Evolutionary conservation across 768 basidiomycete species (phyloP).

Genomic region (Rhodosporidiobolus odoratus): DNA sequence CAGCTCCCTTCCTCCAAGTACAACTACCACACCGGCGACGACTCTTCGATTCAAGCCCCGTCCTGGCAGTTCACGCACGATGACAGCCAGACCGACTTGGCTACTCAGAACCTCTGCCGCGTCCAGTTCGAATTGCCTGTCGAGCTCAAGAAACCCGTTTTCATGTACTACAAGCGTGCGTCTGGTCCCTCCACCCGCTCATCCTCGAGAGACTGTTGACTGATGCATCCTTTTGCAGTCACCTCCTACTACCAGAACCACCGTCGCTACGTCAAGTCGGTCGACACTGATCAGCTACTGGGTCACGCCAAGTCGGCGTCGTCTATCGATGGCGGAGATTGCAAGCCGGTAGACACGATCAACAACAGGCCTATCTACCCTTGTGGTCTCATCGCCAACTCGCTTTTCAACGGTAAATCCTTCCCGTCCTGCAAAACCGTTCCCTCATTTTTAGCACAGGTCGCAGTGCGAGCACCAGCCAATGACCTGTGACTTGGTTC

Average conservation of each 20-base stretch:
- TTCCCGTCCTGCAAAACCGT: too few species aligned
- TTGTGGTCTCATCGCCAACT: conserved; percentile 96
- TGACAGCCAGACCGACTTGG: conserved; percentile 50
- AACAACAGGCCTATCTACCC: conserved; percentile 69
- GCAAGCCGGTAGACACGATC: conserved; percentile 71
- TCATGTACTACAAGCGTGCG: conserved; percentile 79
- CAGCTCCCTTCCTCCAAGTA: conserved; percentile 59
- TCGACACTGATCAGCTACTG: conserved; percentile 75
- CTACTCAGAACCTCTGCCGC: conserved; percentile 61
- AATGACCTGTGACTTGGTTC: too few species aligned
- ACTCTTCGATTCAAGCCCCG: conserved; percentile 53
- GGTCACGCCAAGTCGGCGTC: conserved; percentile 59
- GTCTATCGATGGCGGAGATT: conserved; percentile 58
- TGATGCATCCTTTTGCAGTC: conserved; percentile 43
- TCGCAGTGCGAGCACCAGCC: too few species aligned
- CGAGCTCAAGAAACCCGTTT: conserved; percentile 65
- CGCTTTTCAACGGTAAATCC: conserved; percentile 84
- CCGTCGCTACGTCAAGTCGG: conserved; percentile 89
- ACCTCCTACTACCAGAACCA: conserved; percentile 97
- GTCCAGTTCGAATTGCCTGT: conserved; percentile 78
- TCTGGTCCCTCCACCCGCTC: not conserved
- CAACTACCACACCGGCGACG: conserved; percentile 60
- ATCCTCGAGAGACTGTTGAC: too few species aligned
- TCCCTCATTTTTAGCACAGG: too few species aligned
- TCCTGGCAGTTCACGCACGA: conserved; percentile 65